These are phyloP conservation scores for Orbilia ellipsospora DNA, from an alignment of 2,329 filamentous ascomycete genomes.

Conservation along the genomic window DNA sequence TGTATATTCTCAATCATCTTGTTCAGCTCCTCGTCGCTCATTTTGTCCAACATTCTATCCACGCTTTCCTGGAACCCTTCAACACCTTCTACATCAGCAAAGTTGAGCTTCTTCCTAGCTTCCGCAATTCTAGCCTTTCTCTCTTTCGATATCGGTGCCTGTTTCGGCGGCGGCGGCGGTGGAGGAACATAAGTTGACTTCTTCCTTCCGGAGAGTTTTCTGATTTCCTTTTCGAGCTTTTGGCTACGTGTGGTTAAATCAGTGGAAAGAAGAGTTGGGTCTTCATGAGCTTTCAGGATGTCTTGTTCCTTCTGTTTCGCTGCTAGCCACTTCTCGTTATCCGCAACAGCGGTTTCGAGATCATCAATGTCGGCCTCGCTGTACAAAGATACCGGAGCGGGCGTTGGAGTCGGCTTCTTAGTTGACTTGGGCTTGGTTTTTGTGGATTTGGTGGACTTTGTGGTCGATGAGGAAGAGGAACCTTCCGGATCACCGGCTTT, in stretches of 20 bases:
- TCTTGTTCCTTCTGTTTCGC: conserved; percentile 77
- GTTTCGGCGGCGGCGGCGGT: conserved; percentile 34
- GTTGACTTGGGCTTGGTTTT: conserved; percentile 61
- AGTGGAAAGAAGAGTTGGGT: conserved; percentile 78
- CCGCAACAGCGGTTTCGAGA: conserved; percentile 72
- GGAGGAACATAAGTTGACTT: conserved; percentile 39
- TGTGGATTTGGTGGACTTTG: conserved; percentile 60
- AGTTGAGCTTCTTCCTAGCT: conserved; percentile 18
- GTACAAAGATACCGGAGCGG: conserved; percentile 75
- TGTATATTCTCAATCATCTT: conserved; percentile 42
- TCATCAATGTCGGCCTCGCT: conserved; percentile 76
- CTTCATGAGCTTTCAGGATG: conserved; percentile 74
- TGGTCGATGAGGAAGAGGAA: conserved; percentile 58
- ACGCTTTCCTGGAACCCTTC: conserved; percentile 80
- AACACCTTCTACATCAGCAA: conserved; percentile 72
- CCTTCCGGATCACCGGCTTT: conserved; percentile 20
- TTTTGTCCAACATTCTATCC: conserved; percentile 81
- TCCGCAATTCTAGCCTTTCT: conserved; percentile 9
- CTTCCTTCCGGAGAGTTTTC: conserved; percentile 34
- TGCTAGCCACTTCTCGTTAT: conserved; percentile 78
- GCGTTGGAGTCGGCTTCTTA: conserved; percentile 61
- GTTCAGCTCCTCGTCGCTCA: conserved; percentile 42
- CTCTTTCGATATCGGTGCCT: background rate
- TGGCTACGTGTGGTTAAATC: conserved; percentile 73
- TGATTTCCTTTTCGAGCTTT: conserved; percentile 36